Conservation (phyloP, 1,284 basidiomycete species). For the Peniophora sp. region DNA sequence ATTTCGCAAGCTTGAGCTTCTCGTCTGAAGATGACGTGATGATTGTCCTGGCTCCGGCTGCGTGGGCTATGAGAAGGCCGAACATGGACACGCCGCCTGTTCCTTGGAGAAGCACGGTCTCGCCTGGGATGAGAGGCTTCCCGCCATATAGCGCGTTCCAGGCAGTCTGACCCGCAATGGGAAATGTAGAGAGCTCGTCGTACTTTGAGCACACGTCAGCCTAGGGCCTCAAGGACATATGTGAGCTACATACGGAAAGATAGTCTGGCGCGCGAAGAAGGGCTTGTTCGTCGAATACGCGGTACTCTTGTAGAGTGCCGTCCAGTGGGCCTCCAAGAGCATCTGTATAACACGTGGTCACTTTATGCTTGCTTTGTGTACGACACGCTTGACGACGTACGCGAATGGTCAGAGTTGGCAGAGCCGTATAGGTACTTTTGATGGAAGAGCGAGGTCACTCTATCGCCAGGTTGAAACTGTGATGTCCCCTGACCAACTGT, state of each 20-base stretch:
- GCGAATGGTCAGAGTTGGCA: background rate
- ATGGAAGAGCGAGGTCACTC: background rate
- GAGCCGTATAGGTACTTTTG: conserved; percentile 1
- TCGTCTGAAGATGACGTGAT: conserved; percentile 35
- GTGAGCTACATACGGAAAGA: background rate
- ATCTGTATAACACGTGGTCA: background rate
- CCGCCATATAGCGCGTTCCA: conserved; percentile 29
- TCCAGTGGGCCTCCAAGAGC: conserved; percentile 7
- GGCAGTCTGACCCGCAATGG: conserved; percentile 27
- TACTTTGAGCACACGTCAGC: conserved; percentile 16
- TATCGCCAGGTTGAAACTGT: conserved; percentile 1
- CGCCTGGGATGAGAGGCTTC: conserved; percentile 18
- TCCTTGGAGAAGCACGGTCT: conserved; percentile 28
- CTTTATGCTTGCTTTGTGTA: background rate
- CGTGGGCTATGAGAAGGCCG: conserved; percentile 1
- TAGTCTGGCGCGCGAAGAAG: conserved; percentile 1
- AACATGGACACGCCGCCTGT: conserved; percentile 32
- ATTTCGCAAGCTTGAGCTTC: conserved; percentile 25
- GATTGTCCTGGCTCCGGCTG: conserved; percentile 17
- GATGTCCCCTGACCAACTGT: background rate
- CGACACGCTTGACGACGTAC: conserved; percentile 11
- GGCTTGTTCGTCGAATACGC: background rate
- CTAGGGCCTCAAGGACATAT: background rate
- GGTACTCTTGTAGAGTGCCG: conserved; percentile 7
- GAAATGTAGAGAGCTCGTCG: conserved; percentile 23